Evolutionary conservation across 176 grass and related monocot species (phyloP).

Genomic region (Canna indica): DNA sequence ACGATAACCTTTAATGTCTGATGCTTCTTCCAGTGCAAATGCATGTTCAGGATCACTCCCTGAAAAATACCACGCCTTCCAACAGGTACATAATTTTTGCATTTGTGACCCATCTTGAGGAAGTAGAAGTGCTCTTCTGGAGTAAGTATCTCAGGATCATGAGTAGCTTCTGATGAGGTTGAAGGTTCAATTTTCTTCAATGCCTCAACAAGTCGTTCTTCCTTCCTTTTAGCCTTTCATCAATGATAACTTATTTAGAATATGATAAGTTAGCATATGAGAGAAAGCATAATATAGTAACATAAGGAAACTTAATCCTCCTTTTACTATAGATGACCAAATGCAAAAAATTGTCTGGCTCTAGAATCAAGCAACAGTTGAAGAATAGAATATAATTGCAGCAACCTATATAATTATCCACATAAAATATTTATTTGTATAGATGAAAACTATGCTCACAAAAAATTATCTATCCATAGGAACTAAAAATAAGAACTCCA

Average conservation of each 20-base stretch:
- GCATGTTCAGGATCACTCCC: constrained; percentile 98
- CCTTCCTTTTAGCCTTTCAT: constrained; percentile 61
- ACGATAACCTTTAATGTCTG: constrained; percentile 87
- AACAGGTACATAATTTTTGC: constrained; percentile 96
- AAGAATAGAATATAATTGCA: not conserved
- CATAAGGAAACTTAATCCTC: not conserved
- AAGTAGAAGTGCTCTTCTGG: constrained; percentile 94
- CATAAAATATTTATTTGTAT: not conserved
- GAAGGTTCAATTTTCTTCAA: constrained; percentile 91
- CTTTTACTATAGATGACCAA: not conserved
- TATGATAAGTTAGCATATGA: too few relatives aligned
- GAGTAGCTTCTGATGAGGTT: constrained; percentile 51
- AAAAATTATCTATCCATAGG: too few relatives aligned
- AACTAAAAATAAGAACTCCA: too few relatives aligned
- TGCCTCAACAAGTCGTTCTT: constrained; percentile 55
- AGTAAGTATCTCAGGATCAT: constrained; percentile 81
- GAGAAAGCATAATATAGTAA: too few relatives aligned
- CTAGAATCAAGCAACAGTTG: not conserved
- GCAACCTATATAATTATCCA: not conserved
- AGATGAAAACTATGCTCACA: too few relatives aligned
- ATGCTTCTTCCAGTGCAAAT: constrained; percentile 99
- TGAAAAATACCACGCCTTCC: constrained; percentile 92
- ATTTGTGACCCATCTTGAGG: constrained; percentile 90
- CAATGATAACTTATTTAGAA: constrained; percentile 1
- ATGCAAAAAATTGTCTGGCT: not conserved